Evolutionary conservation across 495 filamentous ascomycete species (phyloP), one percentile per base, ranked within the genome.

Genomic region (Margaritispora aquatica): DNA sequence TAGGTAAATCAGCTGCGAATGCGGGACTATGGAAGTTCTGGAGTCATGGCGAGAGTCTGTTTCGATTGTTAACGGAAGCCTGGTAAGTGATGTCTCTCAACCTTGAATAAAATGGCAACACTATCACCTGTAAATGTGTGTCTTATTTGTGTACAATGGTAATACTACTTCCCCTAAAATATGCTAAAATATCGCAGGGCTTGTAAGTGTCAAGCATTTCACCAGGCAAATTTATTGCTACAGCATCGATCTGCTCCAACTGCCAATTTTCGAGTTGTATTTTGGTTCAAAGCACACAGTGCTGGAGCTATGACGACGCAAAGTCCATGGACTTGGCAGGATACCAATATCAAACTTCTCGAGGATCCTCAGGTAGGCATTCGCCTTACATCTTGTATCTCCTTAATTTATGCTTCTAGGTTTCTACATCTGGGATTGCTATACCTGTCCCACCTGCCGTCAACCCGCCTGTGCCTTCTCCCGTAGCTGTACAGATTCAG

Each of bases 331-430:
- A 51, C 29, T 0, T 68, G 62, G 62, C 61, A 63, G 56, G 57
- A 59, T 36, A 63, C 66, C n/a, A 67, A 57, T 24, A 65, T 70
- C 26, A 64, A 60, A 21, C 55, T 66, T 48, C 19, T 65, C 17
- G 41, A 59, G 15, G 36, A 56, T 17, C 19, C 10, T 44, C 38
- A 44, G 38, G 38, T n/a, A 44, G 38, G 38, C 17, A n/a, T 44
- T 44, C 17, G 2, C 17, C 17, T 8, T 44, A 2, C 7, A 44
- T n/a, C 3, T 8, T n/a, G n/a, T n/a, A n/a, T n/a, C n/a, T n/a
- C n/a, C n/a, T n/a, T n/a, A n/a, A n/a, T n/a, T n/a, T n/a, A n/a
- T n/a, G n/a, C n/a, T n/a, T n/a, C n/a, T n/a, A 44, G 38, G 4
- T n/a, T 2, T 17, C 38, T 3, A n/a, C 38, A n/a, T 44, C 38